Evolutionary conservation across 2,329 filamentous ascomycete genomes (phyloP).

Genomic region (Neofusicoccum sp.): DNA sequence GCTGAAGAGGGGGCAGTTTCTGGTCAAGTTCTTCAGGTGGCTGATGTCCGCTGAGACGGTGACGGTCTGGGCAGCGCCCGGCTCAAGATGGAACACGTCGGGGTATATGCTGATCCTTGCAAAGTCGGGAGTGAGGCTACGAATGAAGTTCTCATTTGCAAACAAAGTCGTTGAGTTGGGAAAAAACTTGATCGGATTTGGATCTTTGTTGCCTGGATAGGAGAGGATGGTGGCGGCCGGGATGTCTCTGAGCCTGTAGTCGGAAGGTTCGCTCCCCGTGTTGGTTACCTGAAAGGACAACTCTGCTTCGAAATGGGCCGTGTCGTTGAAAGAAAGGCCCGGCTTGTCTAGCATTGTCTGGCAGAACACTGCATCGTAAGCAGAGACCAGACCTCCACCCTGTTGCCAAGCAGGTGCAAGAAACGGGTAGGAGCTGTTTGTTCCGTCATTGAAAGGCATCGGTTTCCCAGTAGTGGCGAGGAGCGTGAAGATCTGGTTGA

Average conservation of each 20-base stretch:
- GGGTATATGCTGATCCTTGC: background rate
- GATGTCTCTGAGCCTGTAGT: background rate
- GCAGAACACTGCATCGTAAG: background rate
- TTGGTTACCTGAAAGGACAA: background rate
- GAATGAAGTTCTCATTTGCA: background rate
- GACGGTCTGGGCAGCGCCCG: background rate
- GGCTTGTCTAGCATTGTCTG: background rate
- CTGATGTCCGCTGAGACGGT: background rate
- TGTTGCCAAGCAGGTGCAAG: conserved; percentile 3
- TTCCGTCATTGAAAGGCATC: background rate
- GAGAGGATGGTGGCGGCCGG: background rate
- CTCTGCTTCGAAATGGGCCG: background rate
- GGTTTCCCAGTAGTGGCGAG: background rate
- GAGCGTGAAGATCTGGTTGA: background rate
- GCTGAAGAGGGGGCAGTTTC: background rate
- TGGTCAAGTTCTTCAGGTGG: background rate
- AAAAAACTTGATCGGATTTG: background rate
- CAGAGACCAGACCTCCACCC: background rate
- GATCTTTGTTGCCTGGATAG: background rate
- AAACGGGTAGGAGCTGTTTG: background rate
- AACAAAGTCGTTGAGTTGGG: background rate
- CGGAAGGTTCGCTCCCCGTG: background rate
- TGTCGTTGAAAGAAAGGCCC: conserved; percentile 3
- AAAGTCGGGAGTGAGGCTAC: background rate
- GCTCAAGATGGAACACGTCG: background rate